Conservation (phyloP, 768 basidiomycete genomes). For the Hortiboletus flavorubellus region DNA sequence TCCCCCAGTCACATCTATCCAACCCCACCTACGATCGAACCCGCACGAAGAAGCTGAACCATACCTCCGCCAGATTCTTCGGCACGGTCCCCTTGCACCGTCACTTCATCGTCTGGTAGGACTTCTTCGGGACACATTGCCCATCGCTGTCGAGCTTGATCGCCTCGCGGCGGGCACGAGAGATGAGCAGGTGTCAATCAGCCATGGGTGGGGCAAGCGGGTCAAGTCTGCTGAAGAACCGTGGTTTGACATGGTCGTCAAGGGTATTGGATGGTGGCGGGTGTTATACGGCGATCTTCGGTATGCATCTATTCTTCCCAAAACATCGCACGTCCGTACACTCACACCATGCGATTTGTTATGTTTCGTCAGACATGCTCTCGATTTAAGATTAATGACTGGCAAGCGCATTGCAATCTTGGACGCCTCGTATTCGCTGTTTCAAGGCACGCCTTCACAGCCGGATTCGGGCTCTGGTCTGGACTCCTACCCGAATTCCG, state of each 20-base stretch:
- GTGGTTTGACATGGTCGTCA: conserved; percentile 65
- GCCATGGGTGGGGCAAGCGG: conserved; percentile 17
- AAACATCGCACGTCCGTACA: background rate
- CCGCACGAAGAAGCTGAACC: conserved; percentile 80
- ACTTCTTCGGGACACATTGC: conserved; percentile 72
- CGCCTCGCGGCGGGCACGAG: conserved; percentile 37
- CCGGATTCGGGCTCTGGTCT: background rate
- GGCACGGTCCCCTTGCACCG: conserved; percentile 61
- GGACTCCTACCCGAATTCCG: background rate
- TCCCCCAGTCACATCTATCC: conserved; percentile 33
- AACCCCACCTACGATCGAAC: conserved; percentile 37
- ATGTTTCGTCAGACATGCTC: conserved; percentile 52
- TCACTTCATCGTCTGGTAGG: conserved; percentile 66
- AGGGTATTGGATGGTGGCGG: conserved; percentile 81
- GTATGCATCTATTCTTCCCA: conserved; percentile 34
- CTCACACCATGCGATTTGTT: background rate
- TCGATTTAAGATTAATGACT: conserved; percentile 76
- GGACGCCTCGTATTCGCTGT: conserved; percentile 70
- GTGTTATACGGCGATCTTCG: conserved; percentile 65
- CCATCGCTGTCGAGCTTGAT: conserved; percentile 72
- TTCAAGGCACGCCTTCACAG: conserved; percentile 14
- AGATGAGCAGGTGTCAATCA: conserved; percentile 17
- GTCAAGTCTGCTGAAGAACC: conserved; percentile 17
- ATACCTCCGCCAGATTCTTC: conserved; percentile 68
- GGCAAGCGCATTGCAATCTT: conserved; percentile 63